Evolutionary conservation across 2,329 filamentous ascomycete genomes (phyloP).

Genomic region (Fusarium pininemorale): DNA sequence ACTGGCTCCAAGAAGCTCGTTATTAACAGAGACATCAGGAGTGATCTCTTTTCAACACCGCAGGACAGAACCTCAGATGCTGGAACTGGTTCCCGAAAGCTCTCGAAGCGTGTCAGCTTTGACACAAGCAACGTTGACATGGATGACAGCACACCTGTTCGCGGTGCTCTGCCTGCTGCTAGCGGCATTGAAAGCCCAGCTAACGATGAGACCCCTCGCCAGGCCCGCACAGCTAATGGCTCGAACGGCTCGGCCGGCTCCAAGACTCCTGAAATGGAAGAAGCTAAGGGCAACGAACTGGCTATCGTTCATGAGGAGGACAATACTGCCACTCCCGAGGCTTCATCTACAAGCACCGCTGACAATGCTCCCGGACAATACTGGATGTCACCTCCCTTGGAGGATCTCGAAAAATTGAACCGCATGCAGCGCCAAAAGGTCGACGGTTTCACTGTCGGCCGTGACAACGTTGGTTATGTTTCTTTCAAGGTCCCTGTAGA

Average conservation of each 20-base stretch:
- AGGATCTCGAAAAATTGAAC: slow-evolving; percentile 82
- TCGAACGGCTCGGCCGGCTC: slow-evolving; percentile 46
- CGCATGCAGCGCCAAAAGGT: slow-evolving; percentile 81
- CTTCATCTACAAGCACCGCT: slow-evolving; percentile 35
- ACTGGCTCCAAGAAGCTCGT: slow-evolving; percentile 86
- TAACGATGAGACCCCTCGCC: slow-evolving; percentile 54
- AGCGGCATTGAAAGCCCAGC: slow-evolving; percentile 44
- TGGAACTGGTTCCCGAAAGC: slow-evolving; percentile 57
- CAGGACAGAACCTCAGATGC: slow-evolving; percentile 58
- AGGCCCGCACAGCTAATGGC: slow-evolving; percentile 59
- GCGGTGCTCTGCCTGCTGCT: slow-evolving; percentile 48
- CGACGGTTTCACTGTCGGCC: slow-evolving; percentile 80
- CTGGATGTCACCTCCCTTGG: slow-evolving; percentile 82
- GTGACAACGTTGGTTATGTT: slow-evolving; percentile 82
- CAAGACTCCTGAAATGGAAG: slow-evolving; percentile 71
- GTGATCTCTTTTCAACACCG: slow-evolving; percentile 72
- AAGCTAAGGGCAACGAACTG: slow-evolving; percentile 78
- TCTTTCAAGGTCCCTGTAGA: slow-evolving; percentile 86
- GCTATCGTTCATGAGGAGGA: slow-evolving; percentile 81
- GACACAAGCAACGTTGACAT: slow-evolving; percentile 68
- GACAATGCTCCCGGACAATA: slow-evolving; percentile 76
- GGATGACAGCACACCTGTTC: slow-evolving; percentile 48
- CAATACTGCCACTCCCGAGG: slow-evolving; percentile 43
- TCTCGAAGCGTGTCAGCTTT: slow-evolving; percentile 92
- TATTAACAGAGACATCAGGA: slow-evolving; percentile 88